Evolutionary conservation across 2,329 filamentous ascomycete genomes (phyloP).

Genomic region (Trichoderma cornu-damae): DNA sequence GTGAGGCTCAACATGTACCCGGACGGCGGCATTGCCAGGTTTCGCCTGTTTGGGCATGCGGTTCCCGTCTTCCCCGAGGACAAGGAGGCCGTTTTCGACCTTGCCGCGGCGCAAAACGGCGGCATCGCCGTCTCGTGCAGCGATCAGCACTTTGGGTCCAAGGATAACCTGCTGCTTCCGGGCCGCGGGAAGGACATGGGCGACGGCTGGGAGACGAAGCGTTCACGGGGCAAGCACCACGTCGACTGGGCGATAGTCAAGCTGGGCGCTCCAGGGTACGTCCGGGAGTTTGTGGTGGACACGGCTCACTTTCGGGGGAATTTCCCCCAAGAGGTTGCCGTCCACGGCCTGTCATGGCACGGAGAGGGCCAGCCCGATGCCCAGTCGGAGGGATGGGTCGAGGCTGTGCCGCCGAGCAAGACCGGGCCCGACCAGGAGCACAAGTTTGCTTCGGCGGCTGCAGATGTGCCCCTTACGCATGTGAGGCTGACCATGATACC

Average conservation of each 20-base stretch:
- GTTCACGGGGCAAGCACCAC: constrained; percentile 66
- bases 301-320: constrained; percentile 82
- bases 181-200: constrained; percentile 80
- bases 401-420: constrained; percentile 61
- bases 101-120: constrained; percentile 73
- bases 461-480: constrained; percentile 64
- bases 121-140: constrained; percentile 70
- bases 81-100: constrained; percentile 61
- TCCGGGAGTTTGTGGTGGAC: constrained; percentile 67
- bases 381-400: constrained; percentile 57
- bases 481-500: constrained; percentile 90
- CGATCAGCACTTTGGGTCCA: constrained; percentile 80
- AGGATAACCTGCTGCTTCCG: constrained; percentile 73
- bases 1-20: constrained; percentile 80
- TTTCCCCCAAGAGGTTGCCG: constrained; percentile 69
- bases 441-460: constrained; percentile 52
- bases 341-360: constrained; percentile 57
- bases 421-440: constrained; percentile 70
- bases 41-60: constrained; percentile 70
- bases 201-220: constrained; percentile 80
- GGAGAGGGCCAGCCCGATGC: constrained; percentile 49
- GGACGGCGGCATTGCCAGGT: constrained; percentile 76
- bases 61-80: constrained; percentile 70
- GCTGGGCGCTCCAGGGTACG: constrained; percentile 60
- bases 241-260: constrained; percentile 77